Evolutionary conservation across 495 filamentous ascomycete genomes (phyloP).

Genomic region (Acidomyces sp.): DNA sequence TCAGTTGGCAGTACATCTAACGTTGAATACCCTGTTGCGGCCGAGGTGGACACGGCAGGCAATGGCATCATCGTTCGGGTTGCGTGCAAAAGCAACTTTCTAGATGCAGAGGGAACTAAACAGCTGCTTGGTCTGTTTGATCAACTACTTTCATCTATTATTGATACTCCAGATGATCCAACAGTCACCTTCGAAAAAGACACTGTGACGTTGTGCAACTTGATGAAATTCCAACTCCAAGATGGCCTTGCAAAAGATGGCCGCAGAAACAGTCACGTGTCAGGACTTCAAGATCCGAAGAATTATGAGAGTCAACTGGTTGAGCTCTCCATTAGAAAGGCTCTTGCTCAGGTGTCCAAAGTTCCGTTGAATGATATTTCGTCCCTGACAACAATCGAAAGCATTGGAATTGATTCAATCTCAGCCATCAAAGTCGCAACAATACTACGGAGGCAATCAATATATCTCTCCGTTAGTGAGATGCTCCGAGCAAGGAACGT

Average conservation of each 20-base stretch:
- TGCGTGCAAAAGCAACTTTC: slow-evolving; percentile 48
- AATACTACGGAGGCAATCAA: slow-evolving; percentile 45
- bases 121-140: slow-evolving; percentile 43
- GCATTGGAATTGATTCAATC: slow-evolving; percentile 82
- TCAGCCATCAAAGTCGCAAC: slow-evolving; percentile 64
- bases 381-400: slow-evolving; percentile 58
- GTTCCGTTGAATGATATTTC: slow-evolving; percentile 47
- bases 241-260: not conserved
- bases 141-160: slow-evolving; percentile 38
- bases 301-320: slow-evolving; percentile 28
- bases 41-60: slow-evolving; percentile 56
- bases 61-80: slow-evolving; percentile 47
- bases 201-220: slow-evolving; percentile 40
- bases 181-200: slow-evolving; percentile 38
- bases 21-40: slow-evolving; percentile 67
- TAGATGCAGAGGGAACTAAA: slow-evolving; percentile 32
- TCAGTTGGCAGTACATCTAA: slow-evolving; percentile 47
- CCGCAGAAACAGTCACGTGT: not conserved
- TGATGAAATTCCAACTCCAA: slow-evolving; percentile 25
- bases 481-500: slow-evolving; percentile 53
- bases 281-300: not conserved
- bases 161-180: slow-evolving; percentile 33
- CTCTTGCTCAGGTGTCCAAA: slow-evolving; percentile 51
- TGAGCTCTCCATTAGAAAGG: slow-evolving; percentile 43
- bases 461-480: slow-evolving; percentile 49